Evolutionary conservation across 108 stramenopile genomes (phyloP).

Genomic region (Skeletonema marinoi): DNA sequence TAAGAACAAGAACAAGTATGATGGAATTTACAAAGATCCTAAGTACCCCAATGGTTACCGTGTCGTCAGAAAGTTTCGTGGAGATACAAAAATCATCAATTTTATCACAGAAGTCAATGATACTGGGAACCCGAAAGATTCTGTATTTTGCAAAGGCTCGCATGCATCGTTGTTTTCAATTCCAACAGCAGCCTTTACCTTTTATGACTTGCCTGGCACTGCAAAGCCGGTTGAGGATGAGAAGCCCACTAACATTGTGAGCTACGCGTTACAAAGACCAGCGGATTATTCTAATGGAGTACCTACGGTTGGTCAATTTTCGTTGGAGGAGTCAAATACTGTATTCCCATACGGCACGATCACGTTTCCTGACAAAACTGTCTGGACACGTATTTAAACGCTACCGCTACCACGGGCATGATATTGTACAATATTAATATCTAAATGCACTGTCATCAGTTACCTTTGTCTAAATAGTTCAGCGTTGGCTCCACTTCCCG

Average conservation of each 20-base stretch:
- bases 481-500: too few species aligned
- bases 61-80: conserved; percentile 2
- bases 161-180: conserved; percentile 13
- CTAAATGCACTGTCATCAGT: too few species aligned
- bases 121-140: conserved; percentile 23
- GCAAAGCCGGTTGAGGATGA: background rate
- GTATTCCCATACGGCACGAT: conserved; percentile 25
- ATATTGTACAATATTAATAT: too few species aligned
- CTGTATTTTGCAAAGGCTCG: background rate
- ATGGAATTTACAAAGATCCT: conserved; percentile 27
- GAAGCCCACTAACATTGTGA: background rate
- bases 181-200: conserved; percentile 24
- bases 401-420: background rate
- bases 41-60: conserved; percentile 17
- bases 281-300: background rate
- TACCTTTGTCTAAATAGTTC: too few species aligned
- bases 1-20: conserved; percentile 11
- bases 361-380: conserved; percentile 20
- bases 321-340: conserved; percentile 11
- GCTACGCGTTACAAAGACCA: conserved; percentile 2
- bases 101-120: conserved; percentile 19
- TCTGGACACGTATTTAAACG: conserved; percentile 25
- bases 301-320: conserved; percentile 11
- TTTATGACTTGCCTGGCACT: conserved; percentile 15
- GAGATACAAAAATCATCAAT: background rate